Percentiles rank a stretch among this genome's conserved stretches.
Evolutionary conservation across 345 rosid species (phyloP).

Genomic region (Eucalyptus pauciflora): DNA sequence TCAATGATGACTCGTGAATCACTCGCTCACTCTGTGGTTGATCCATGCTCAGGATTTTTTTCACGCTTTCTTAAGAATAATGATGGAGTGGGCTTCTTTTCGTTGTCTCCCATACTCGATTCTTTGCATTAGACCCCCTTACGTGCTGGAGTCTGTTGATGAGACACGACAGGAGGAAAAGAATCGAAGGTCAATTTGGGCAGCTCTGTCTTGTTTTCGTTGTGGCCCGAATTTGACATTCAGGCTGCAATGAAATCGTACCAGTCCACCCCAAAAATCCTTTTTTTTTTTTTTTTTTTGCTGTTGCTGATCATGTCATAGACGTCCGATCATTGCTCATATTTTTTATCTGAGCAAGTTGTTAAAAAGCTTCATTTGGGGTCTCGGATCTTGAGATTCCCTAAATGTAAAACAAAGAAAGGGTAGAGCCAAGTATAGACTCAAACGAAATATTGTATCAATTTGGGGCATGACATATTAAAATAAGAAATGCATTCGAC

Average conservation of each 20-base stretch:
- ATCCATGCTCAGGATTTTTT: background rate
- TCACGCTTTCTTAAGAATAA: background rate
- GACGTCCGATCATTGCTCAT: accelerated
- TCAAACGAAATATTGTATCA: too few relatives aligned
- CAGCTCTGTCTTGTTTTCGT: background rate
- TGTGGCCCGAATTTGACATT: background rate
- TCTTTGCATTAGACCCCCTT: background rate
- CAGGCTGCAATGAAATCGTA: background rate
- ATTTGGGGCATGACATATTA: too few relatives aligned
- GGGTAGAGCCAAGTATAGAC: too few relatives aligned
- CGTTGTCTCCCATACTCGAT: background rate
- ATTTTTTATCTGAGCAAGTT: accelerated
- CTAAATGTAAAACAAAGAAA: too few relatives aligned
- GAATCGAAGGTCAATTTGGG: background rate
- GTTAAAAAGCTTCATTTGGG: accelerated
- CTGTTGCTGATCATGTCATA: background rate
- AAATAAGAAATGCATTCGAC: too few relatives aligned
- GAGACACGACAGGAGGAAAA: background rate
- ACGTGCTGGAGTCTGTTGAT: background rate
- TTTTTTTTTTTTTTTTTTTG: background rate
- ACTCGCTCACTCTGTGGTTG: background rate
- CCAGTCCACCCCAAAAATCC: background rate
- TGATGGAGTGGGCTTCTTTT: background rate
- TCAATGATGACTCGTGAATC: background rate
- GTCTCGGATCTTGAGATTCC: too few relatives aligned